Conservation (phyloP, 805 yeast species). For the Cephaloascus fragrans region DNA sequence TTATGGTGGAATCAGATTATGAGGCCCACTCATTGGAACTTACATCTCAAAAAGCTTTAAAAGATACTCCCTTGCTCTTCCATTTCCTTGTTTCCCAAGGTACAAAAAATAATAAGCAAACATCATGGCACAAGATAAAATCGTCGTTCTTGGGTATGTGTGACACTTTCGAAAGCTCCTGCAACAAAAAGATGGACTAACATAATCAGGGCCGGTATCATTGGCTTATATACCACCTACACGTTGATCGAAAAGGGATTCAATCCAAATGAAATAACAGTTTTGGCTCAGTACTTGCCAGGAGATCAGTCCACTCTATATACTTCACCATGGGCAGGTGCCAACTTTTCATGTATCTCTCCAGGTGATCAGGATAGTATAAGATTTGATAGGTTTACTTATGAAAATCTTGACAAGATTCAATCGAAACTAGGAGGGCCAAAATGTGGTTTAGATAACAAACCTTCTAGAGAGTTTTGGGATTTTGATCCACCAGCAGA, state of each 20-base stretch:
- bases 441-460: slow-evolving; percentile 41
- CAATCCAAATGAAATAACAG: slow-evolving; percentile 32
- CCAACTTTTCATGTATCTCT: slow-evolving; percentile 23
- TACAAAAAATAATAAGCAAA: no score
- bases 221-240: slow-evolving; percentile 56
- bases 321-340: slow-evolving; percentile 74
- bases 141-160: slow-evolving; percentile 21
- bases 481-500: slow-evolving; percentile 33
- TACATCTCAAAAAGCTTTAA: no score
- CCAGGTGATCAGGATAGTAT: slow-evolving; percentile 44
- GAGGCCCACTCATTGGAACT: no score
- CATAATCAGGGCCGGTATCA: slow-evolving; percentile 51
- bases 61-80: no score
- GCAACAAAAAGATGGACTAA: no score
- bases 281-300: slow-evolving; percentile 60
- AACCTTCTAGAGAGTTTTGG: slow-evolving; percentile 53
- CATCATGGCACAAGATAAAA: slow-evolving; percentile 4
- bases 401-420: slow-evolving; percentile 32
- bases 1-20: no score
- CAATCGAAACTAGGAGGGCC: slow-evolving; percentile 41
- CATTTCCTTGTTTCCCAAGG: no score
- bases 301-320: slow-evolving; percentile 70
- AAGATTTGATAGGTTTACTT: slow-evolving; percentile 47
- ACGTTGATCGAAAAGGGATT: slow-evolving; percentile 34
- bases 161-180: no score